These are phyloP conservation scores for Taphrina confusa DNA, from an alignment of 1,139 yeast genomes.

Conservation along the genomic window DNA sequence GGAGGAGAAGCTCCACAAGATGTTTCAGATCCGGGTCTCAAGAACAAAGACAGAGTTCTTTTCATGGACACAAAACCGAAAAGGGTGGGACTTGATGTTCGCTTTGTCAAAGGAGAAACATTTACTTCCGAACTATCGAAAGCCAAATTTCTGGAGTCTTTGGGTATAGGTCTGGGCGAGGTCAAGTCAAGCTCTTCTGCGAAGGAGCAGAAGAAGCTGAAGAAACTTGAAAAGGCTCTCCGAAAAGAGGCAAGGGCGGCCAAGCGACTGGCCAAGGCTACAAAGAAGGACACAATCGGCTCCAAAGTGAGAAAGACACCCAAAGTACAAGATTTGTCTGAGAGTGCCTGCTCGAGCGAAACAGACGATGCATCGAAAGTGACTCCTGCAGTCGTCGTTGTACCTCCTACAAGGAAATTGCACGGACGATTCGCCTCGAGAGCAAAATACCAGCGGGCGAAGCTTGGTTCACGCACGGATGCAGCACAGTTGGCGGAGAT, in stretches of 20 bases:
- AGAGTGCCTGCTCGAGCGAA: too few species aligned
- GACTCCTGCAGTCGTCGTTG: conserved; percentile 4
- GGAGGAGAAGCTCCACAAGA: conserved; percentile 42
- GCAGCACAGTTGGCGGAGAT: conserved; percentile 32
- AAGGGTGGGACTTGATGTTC: conserved; percentile 41
- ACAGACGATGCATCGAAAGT: background rate
- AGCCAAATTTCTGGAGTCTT: conserved; percentile 35
- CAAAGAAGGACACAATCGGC: conserved; percentile 2
- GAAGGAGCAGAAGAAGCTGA: conserved; percentile 13
- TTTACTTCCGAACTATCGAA: conserved; percentile 45
- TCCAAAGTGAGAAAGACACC: background rate
- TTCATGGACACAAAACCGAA: conserved; percentile 17
- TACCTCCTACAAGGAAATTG: conserved; percentile 1
- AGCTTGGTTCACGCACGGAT: conserved; percentile 27
- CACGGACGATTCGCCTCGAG: conserved; percentile 34
- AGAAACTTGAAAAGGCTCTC: conserved; percentile 11
- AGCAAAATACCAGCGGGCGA: conserved; percentile 34
- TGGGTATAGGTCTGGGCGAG: conserved; percentile 14
- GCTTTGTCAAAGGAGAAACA: conserved; percentile 44
- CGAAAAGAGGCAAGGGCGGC: conserved; percentile 21
- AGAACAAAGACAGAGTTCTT: conserved; percentile 27
- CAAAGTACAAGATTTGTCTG: background rate
- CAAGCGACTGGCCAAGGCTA: conserved; percentile 12
- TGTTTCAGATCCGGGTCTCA: conserved; percentile 6
- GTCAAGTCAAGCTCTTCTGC: background rate